These are phyloP conservation scores for Podaxis sp. DNA, from an alignment of 768 basidiomycete genomes.

Conservation along the genomic window DNA sequence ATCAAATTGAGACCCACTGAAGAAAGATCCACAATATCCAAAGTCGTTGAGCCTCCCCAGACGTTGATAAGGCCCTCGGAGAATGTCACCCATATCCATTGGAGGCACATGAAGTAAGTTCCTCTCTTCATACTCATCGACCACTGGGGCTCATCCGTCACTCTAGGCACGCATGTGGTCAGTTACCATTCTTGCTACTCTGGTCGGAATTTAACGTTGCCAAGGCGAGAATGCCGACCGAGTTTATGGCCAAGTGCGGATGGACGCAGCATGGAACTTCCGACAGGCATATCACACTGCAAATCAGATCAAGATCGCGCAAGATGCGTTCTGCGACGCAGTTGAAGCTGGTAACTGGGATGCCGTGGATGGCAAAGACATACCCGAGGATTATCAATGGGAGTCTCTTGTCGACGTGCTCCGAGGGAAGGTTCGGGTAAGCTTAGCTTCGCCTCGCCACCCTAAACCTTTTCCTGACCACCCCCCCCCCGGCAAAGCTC, in stretches of 20 bases:
- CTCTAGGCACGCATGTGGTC: conserved; percentile 63
- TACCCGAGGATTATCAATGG: conserved; percentile 72
- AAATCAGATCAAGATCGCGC: conserved; percentile 59
- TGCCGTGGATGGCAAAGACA: conserved; percentile 27
- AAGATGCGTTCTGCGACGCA: conserved; percentile 64
- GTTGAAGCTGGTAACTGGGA: conserved; percentile 46
- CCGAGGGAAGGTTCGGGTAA: conserved; percentile 73
- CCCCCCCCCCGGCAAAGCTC: conserved; percentile 22
- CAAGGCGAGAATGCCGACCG: conserved; percentile 58
- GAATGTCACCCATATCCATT: conserved; percentile 39
- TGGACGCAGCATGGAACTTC: conserved; percentile 69
- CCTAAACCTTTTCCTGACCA: neutral
- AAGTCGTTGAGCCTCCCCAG: conserved; percentile 75
- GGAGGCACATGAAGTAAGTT: conserved; percentile 77
- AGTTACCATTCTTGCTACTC: conserved; percentile 17
- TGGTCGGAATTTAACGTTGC: neutral
- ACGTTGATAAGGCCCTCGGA: conserved; percentile 40
- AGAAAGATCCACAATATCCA: conserved; percentile 66
- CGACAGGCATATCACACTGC: conserved; percentile 73
- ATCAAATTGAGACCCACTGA: conserved; percentile 74
- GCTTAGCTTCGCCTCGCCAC: neutral
- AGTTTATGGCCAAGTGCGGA: conserved; percentile 48
- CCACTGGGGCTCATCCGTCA: neutral
- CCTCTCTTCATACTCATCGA: neutral
- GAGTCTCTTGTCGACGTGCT: conserved; percentile 70